Conservation (phyloP, 805 yeast species). For the baker's yeast (Saccharomyces cerevisiae) region DNA sequence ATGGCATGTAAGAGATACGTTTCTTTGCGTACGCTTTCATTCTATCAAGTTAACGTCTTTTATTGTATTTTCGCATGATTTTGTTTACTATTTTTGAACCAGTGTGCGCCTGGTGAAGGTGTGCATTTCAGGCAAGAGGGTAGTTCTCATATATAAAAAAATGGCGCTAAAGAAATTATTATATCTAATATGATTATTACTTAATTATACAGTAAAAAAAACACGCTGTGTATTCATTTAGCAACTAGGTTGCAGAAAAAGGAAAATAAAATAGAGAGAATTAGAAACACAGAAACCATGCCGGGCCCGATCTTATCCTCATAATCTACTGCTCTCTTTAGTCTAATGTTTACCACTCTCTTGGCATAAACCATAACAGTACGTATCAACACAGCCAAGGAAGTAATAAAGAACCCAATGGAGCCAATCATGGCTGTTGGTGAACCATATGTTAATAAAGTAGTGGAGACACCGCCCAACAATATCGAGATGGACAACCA, state of each 20-base stretch:
- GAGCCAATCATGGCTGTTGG: slow-evolving; percentile 69
- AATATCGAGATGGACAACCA: slow-evolving; percentile 91
- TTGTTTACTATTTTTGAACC: not conserved
- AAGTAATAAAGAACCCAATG: slow-evolving; percentile 75
- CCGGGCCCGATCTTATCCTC: slow-evolving; percentile 87
- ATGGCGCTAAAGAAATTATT: not conserved
- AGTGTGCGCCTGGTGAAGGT: not conserved
- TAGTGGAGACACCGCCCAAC: slow-evolving; percentile 80
- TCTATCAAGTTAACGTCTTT: not conserved
- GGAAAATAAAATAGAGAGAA: slow-evolving; percentile 56
- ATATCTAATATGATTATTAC: not conserved
- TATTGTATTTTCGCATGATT: not conserved
- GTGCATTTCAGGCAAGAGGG: not conserved
- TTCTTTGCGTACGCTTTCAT: not conserved
- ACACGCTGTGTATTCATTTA: not conserved
- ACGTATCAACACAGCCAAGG: slow-evolving; percentile 64
- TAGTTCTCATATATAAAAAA: not conserved
- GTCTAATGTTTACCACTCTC: slow-evolving; percentile 77
- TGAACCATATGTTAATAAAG: slow-evolving; percentile 79
- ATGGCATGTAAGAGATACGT: not conserved
- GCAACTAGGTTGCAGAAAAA: slow-evolving; percentile 36
- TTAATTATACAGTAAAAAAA: not conserved
- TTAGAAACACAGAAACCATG: slow-evolving; percentile 65
- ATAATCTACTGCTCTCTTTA: slow-evolving; percentile 73
- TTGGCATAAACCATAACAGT: slow-evolving; percentile 67